These are phyloP conservation scores for Brassica rapa DNA, from an alignment of 345 rosid species.

Conservation along the genomic window DNA sequence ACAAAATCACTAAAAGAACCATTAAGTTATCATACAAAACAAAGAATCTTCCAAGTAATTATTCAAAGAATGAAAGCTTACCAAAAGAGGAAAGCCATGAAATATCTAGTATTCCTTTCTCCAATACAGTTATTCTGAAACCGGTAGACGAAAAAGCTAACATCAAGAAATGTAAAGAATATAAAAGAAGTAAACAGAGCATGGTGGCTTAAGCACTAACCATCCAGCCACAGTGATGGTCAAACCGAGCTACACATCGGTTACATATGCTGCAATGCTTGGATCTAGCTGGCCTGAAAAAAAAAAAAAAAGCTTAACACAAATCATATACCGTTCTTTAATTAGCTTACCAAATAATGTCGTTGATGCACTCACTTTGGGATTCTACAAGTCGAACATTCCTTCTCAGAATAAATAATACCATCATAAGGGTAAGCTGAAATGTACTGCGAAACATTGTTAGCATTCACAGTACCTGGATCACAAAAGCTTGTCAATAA, in stretches of 20 bases:
- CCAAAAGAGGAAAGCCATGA: slow-evolving; percentile 95
- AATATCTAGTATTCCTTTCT: slow-evolving; percentile 80
- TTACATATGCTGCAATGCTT: slow-evolving; percentile 92
- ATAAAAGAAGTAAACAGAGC: not conserved
- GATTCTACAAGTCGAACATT: slow-evolving; percentile 80
- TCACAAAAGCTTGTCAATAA: slow-evolving; percentile 80
- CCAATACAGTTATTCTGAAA: slow-evolving; percentile 93
- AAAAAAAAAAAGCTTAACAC: not conserved
- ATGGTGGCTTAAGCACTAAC: slow-evolving; percentile 39
- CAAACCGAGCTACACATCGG: slow-evolving; percentile 95
- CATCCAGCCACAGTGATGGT: slow-evolving; percentile 99
- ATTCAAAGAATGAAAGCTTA: slow-evolving; percentile 46
- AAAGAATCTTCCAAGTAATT: slow-evolving; percentile 13
- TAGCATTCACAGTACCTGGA: slow-evolving; percentile 76
- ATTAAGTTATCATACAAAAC: not conserved
- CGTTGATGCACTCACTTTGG: slow-evolving; percentile 59
- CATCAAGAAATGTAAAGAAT: slow-evolving; percentile 14
- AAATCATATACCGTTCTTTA: slow-evolving; percentile 6
- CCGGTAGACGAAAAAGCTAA: slow-evolving; percentile 11
- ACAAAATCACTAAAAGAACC: slow-evolving; percentile 42
- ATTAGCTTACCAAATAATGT: not conserved
- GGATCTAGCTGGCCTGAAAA: slow-evolving; percentile 88
- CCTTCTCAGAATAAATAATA: slow-evolving; percentile 69
- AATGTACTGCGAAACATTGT: slow-evolving; percentile 64
- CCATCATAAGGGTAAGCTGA: slow-evolving; percentile 83